These are phyloP conservation scores for Aspergillus olivimuriae DNA, from an alignment of 495 filamentous ascomycete genomes.

Conservation along the genomic window DNA sequence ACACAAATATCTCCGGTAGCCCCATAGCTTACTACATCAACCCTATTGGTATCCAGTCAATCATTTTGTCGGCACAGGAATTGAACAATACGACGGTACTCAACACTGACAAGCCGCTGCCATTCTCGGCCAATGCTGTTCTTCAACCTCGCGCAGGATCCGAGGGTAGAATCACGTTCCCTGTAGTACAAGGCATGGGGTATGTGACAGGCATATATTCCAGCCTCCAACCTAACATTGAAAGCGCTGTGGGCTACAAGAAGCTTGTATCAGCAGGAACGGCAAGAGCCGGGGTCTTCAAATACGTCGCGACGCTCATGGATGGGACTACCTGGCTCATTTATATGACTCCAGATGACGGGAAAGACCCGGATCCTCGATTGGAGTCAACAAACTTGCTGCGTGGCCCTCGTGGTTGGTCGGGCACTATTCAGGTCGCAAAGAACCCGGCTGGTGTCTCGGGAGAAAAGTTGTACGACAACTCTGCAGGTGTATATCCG, in stretches of 20 bases:
- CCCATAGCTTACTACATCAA: slow-evolving; percentile 68
- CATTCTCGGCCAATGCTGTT: slow-evolving; percentile 69
- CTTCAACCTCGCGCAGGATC: slow-evolving; percentile 49
- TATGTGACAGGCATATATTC: slow-evolving; percentile 79
- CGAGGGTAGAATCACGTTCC: slow-evolving; percentile 59
- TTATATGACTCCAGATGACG: slow-evolving; percentile 57
- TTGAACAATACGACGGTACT: slow-evolving; percentile 54
- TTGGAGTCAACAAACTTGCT: slow-evolving; percentile 42
- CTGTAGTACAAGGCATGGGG: slow-evolving; percentile 84
- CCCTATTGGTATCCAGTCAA: slow-evolving; percentile 73
- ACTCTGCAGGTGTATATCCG: slow-evolving; percentile 68
- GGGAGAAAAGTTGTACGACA: slow-evolving; percentile 68
- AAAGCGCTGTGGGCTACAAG: slow-evolving; percentile 67
- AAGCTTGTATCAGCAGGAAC: slow-evolving; percentile 53
- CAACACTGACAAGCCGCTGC: slow-evolving; percentile 54
- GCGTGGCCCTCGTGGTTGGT: slow-evolving; percentile 46
- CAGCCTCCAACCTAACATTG: slow-evolving; percentile 60
- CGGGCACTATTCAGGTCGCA: slow-evolving; percentile 73
- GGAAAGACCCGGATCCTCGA: slow-evolving; percentile 41
- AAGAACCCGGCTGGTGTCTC: slow-evolving; percentile 57
- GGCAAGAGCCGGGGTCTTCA: slow-evolving; percentile 59
- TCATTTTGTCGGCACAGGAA: slow-evolving; percentile 73
- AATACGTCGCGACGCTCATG: slow-evolving; percentile 66
- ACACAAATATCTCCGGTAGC: slow-evolving; percentile 45
- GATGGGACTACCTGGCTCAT: slow-evolving; percentile 74